Evolutionary conservation across 352 stramenopile genomes (phyloP), one percentile per base, ranked within the genome.

Genomic region (Globisporangium radiosum): DNA sequence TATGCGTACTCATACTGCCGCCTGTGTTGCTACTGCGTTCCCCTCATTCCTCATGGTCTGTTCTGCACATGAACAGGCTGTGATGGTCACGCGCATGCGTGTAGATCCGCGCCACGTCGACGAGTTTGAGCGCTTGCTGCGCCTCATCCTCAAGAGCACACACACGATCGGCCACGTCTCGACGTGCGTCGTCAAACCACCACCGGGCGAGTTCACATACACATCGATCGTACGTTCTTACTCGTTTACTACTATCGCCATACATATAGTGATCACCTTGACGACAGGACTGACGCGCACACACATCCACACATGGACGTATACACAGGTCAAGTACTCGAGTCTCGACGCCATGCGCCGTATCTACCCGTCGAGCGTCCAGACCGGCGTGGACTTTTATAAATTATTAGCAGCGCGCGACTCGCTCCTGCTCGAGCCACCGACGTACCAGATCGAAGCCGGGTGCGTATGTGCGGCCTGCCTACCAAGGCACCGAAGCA

Each of bases 391-490:
- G 47, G 81, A 92, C 45, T 88, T 92, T 54, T 89, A 88, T 67
- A 92, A 92, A 59, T 65, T 92, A 13, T 59, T 92, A 37, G 76
- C 83, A 25, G 76, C 83, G 36, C 73, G 83, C 9, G 83, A 92
- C 53, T 90, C 83, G 58, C 70, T 92, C 65, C 65, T 92, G 36
- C 50, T 89, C 11, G 81, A 90, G 64, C 83, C 83, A 4, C 83
- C 83, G 0, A 92, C 79, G 6, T 92, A 92, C 60, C 81, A 92
- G 59, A 90, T 92, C 65, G 83, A 92, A 75, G 78, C 78, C 52
- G 83, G 83, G 71, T 80, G 50, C n/a, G 70, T 39, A 8, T 54
- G n/a, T 10, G 6, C 36, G 8, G 0, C 4, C 49, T 62, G 37
- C 43, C 52, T 8, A 40, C 45, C 1, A 3, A 33, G 25, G 25